These are phyloP conservation scores for Pichia sp. DNA, from an alignment of 1,139 yeast genomes.

Conservation along the genomic window DNA sequence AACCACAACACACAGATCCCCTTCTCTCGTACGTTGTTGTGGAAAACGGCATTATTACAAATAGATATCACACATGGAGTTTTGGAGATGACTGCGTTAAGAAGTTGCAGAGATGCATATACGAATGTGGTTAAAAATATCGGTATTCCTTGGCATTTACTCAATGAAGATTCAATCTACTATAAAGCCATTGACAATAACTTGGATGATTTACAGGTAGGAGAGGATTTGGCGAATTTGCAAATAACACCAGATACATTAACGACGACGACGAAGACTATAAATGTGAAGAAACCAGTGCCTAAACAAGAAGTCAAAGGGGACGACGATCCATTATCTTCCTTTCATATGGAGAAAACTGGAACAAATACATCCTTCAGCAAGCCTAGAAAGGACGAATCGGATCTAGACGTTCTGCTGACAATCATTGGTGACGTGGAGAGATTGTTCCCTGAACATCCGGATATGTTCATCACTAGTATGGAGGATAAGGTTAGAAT, in stretches of 20 bases:
- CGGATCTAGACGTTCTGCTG: slow-evolving; percentile 30
- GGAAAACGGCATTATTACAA: slow-evolving; percentile 17
- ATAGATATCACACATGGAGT: slow-evolving; percentile 8
- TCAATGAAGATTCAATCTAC: slow-evolving; percentile 11
- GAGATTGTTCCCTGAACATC: slow-evolving; percentile 51
- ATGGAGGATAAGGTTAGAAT: slow-evolving; percentile 35
- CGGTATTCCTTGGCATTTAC: slow-evolving; percentile 15
- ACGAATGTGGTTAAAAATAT: slow-evolving; percentile 4
- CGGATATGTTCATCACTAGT: slow-evolving; percentile 38
- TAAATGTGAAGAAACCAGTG: background rate
- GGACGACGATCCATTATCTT: slow-evolving; percentile 1
- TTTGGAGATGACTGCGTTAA: slow-evolving; percentile 9
- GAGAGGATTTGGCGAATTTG: slow-evolving; percentile 9
- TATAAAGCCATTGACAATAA: slow-evolving; percentile 1
- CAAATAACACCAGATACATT: too few relatives aligned
- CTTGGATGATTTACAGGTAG: background rate
- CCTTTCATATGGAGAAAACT: too few relatives aligned
- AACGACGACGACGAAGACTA: too few relatives aligned
- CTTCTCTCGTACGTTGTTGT: slow-evolving; percentile 17
- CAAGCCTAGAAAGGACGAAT: slow-evolving; percentile 12
- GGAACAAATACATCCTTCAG: background rate
- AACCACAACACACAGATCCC: slow-evolving; percentile 4
- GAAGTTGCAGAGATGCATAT: slow-evolving; percentile 6
- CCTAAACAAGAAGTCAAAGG: background rate
- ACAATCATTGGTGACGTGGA: slow-evolving; percentile 60